Percentiles rank a stretch among this genome's conserved stretches.
These are phyloP conservation scores for Elsinoe australis DNA, from an alignment of 2,329 filamentous ascomycete genomes.

Conservation along the genomic window DNA sequence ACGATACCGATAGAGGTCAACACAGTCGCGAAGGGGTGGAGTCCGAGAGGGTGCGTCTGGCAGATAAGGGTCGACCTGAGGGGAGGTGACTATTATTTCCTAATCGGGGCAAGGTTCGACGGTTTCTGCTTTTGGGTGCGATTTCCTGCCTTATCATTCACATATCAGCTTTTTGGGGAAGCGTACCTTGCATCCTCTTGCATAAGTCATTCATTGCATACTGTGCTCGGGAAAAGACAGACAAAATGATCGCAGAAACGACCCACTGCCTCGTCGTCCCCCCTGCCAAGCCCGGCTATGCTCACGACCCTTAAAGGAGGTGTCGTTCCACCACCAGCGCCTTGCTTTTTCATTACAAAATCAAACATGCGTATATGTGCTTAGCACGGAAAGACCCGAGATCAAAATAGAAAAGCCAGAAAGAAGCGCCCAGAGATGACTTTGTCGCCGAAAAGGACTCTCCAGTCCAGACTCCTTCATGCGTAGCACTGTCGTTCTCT, in stretches of 20 bases:
- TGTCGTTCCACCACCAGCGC: slow-evolving; percentile 5
- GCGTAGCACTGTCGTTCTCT: not conserved
- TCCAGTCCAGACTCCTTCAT: not conserved
- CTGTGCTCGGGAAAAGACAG: not conserved
- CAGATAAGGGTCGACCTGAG: too few species aligned
- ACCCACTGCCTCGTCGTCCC: not conserved
- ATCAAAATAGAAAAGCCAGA: not conserved
- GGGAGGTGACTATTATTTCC: too few species aligned
- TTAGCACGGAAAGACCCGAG: not conserved
- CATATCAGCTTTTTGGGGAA: not conserved
- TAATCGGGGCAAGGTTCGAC: too few species aligned
- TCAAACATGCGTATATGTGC: not conserved
- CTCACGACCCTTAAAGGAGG: not conserved
- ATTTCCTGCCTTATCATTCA: too few species aligned
- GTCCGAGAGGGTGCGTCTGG: too few species aligned
- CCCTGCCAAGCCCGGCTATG: not conserved
- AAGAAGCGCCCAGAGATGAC: too few species aligned
- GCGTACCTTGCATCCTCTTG: slow-evolving; percentile 4
- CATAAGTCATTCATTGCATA: slow-evolving; percentile 12
- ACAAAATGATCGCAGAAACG: not conserved
- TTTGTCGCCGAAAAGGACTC: too few species aligned
- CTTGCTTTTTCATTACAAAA: not conserved
- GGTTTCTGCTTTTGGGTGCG: too few species aligned
- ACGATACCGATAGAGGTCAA: too few species aligned
- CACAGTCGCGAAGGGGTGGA: too few species aligned